Base-by-base conservation (phyloP, 2,329 filamentous ascomycete genomes). In the Pseudogymnoascus sp. region DNA sequence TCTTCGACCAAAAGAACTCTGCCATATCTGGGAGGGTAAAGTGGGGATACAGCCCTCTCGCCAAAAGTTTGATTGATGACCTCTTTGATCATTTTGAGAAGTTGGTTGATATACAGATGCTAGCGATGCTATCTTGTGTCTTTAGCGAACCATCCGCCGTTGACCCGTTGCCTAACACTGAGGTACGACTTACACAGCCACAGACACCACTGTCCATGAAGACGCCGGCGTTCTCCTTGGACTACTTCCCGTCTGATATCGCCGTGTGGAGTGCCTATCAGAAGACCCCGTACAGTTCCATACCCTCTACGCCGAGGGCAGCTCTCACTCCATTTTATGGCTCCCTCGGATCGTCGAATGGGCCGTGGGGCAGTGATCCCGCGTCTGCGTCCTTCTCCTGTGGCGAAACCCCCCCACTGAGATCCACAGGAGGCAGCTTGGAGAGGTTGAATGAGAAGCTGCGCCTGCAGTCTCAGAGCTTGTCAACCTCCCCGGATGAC, bases 41-140 rank as follows among this genome's bases (percentile, higher is more conserved):
- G 75, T 89, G 86, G 86, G 86, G 86, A 9, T 75, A 79, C 58
- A 86, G 87, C 68, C 86, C 86, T 3, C 74, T 88, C 55, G 86
- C 85, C 1, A 80, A 78, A 64, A 77, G 79, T n/a, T 78, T 87
- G 39, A 84, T 88, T 61, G 72, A 76, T 64, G 80, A 86, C 62
- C 74, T 88, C n/a, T 86, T 88, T 66, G 74, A 78, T 27, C 79
- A 88, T 69, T 89, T 83, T 68, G 86, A 88, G 71, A 78, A 74
- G 60, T 76, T 80, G 31, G 84, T 81, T 5, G 86, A 89, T 64
- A 74, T 87, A 10, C 86, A 89, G 71, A 89, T 89, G 86, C 70
- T 89, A 60, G 86, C 86, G 7, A 88, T 88, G 84, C 77, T 89
- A 29, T 86, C 86, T 1, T 88, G 86, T 71, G 81, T 88, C 62